Percentiles rank a stretch among this genome's conserved stretches.
These are phyloP conservation scores for Dictyostelium intermedium DNA, from an alignment of 78 protist species.

Conservation along the genomic window DNA sequence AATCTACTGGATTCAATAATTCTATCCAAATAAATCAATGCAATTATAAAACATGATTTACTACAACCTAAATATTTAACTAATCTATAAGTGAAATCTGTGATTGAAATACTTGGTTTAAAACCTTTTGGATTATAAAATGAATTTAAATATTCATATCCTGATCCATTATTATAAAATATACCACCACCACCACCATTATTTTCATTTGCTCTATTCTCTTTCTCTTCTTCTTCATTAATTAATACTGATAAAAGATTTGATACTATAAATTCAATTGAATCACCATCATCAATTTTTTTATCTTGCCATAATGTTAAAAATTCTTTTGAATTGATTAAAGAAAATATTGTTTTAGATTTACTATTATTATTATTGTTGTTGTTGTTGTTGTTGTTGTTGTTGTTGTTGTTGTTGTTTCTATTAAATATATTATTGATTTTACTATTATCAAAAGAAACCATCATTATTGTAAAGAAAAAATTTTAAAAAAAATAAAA, in stretches of 20 bases:
- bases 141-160: neutral
- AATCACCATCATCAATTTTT: neutral
- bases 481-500: neutral
- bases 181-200: too few species aligned
- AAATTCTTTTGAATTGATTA: neutral
- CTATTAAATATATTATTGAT: too few species aligned
- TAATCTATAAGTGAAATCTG: constrained; percentile 32
- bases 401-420: too few species aligned
- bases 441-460: neutral
- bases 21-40: constrained; percentile 48
- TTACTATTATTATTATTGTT: neutral
- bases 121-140: constrained; percentile 53
- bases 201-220: neutral
- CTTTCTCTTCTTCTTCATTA: neutral
- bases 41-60: constrained; percentile 39
- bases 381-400: neutral
- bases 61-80: constrained; percentile 54
- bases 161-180: neutral
- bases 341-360: neutral
- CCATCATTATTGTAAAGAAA: neutral
- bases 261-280: constrained; percentile 28
- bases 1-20: neutral
- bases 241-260: neutral
- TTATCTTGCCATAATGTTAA: neutral
- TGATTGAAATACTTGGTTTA: constrained; percentile 34